Evolutionary conservation across 768 basidiomycete species (phyloP), one percentile per base, ranked within the genome.

Genomic region (Strobilomyces echinocephalus): DNA sequence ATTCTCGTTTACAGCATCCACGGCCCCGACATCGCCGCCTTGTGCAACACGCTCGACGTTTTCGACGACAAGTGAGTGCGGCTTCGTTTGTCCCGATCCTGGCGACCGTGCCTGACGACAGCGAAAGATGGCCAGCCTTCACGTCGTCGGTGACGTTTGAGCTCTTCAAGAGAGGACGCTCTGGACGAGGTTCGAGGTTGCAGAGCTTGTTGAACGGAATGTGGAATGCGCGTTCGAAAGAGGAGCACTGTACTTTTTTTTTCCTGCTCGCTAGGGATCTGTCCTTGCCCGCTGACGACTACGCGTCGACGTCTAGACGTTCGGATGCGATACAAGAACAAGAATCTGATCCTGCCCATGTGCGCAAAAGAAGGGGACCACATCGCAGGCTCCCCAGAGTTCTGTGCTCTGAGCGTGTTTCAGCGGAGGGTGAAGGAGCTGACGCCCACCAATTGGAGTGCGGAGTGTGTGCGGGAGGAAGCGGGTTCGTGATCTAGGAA

Each of bases 271-370:
- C 30, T 30, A 1, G 16, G 15, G 24, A 33, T 4, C 4, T 33
- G 12, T 10, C 42, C 45, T 16, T 30, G 24, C 14, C 18, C 35
- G 9, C 16, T 48, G 48, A 44, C 34, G 34, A 34, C 34, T 10
- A 34, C 14, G 53, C 18, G 34, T 14, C 21, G 39, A 18, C 20
- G 46, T 54, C 38, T 55, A 85, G 84, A 78, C 61, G 73, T 91
- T 45, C 81, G 88, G n/a, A 81, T 88, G 78, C 79, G 88, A 24
- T 87, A 89, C 62, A 84, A 88, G 69, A 87, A 87, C 71, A 75
- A 75, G 53, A 79, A 79, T 59, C 68, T 89, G 70, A 48, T 71
- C 3, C 71, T 90, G 5, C 88, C 88, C 0, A 54, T 82, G 14
- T 91, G 88, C 57, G 80, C 83, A 2, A 78, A 76, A 7, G 72